Evolutionary conservation across 768 basidiomycete species (phyloP), one percentile per base, ranked within the genome.

Genomic region (Russula sp.): DNA sequence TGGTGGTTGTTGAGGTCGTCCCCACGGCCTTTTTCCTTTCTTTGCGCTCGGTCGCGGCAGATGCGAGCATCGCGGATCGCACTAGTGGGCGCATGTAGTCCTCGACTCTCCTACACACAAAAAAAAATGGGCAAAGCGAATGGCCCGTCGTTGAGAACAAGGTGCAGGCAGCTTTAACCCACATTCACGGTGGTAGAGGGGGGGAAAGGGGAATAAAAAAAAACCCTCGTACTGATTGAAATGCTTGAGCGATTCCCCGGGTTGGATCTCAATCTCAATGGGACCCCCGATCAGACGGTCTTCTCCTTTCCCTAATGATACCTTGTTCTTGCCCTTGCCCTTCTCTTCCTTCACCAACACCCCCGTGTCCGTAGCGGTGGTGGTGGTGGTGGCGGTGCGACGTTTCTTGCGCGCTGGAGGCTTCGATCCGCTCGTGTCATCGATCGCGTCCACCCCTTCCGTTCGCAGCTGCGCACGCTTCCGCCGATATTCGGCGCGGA

Each of bases 191-290:
- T 29, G 25, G 11, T 39, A 16, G 16, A 61, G 32, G n/a, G 36
- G 10, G 11, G 20, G 45, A 7, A 5, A 7, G 38, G 5, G 36
- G 7, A 10, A 34, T 8, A 10, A 39, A 39, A 38, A 22, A n/a
- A 50, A n/a, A n/a, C n/a, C n/a, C n/a, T 81, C 55, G 7, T 66
- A 89, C 89, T 82, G 77, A 71, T 90, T 87, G 71, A 90, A 92
- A 74, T 89, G 85, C 58, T 81, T 78, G 56, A 91, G 78, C 0
- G 87, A 84, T 71, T 92, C 90, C 47, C 85, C 83, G 0, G 83
- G 81, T 59, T 79, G 76, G 34, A 88, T 89, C 61, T 58, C 63
- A 43, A 88, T 89, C 61, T 58, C 63, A 43, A 60, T 70, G 67
- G 70, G 70, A 52, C 59, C n/a, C n/a, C n/a, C 66, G 36, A 61